Conservation (phyloP, 2,329 filamentous ascomycete species). For the Coleophoma cylindrospora region DNA sequence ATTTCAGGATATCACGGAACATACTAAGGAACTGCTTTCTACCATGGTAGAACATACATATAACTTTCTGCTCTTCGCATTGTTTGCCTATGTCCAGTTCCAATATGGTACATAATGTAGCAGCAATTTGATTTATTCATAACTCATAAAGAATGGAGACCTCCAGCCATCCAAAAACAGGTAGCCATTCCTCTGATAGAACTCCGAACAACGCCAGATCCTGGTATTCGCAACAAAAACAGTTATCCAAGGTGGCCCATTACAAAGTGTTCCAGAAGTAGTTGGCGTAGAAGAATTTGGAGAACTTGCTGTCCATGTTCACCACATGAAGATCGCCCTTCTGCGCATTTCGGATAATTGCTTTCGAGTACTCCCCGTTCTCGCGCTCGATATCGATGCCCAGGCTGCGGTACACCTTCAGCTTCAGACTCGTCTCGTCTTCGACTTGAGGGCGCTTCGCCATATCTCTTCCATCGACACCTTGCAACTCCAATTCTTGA, state of each 20-base stretch:
- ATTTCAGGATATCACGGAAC: too few relatives aligned
- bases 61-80: too few relatives aligned
- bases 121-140: neutral
- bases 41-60: too few relatives aligned
- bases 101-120: too few relatives aligned
- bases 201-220: conserved; percentile 3
- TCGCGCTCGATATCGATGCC: conserved; percentile 82
- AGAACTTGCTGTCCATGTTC: conserved; percentile 90
- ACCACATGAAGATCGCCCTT: conserved; percentile 94
- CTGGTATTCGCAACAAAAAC: conserved; percentile 6
- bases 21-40: too few relatives aligned
- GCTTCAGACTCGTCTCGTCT: conserved; percentile 65
- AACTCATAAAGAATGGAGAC: neutral
- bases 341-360: conserved; percentile 76
- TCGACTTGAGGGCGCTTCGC: conserved; percentile 42
- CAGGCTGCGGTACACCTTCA: conserved; percentile 87
- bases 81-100: too few relatives aligned
- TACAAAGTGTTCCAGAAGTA: conserved; percentile 92
- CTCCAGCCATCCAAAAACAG: neutral
- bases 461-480: conserved; percentile 64
- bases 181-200: neutral
- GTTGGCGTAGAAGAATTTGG: conserved; percentile 86
- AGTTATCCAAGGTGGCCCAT: conserved; percentile 13
- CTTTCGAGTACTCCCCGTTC: conserved; percentile 79
- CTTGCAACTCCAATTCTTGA: conserved; percentile 81